Conservation (phyloP, 1,284 basidiomycete genomes). For the Termitomyces sp. region DNA sequence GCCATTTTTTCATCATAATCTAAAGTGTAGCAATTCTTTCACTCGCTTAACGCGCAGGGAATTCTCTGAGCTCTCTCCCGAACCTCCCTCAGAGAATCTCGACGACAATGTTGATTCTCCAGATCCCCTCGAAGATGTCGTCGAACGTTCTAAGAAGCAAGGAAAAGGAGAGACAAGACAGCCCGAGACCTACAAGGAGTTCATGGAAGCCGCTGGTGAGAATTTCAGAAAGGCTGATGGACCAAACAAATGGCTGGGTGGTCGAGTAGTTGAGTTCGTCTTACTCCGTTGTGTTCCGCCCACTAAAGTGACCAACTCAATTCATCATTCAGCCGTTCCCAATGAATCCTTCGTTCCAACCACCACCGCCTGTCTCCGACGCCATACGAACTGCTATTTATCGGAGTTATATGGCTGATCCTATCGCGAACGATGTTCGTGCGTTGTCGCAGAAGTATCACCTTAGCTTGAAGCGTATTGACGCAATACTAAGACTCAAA, state of each 20-base stretch:
- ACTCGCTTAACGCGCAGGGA: conserved; percentile 1
- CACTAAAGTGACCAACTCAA: conserved; percentile 12
- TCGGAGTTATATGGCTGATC: conserved; percentile 50
- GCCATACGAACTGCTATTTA: conserved; percentile 50
- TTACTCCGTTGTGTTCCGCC: conserved; percentile 7
- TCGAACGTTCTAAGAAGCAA: conserved; percentile 8
- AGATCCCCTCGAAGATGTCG: conserved; percentile 8
- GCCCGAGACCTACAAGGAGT: conserved; percentile 28
- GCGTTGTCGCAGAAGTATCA: conserved; percentile 54
- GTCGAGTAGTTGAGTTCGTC: conserved; percentile 47
- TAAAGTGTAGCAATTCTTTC: conserved; percentile 23
- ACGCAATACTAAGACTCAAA: conserved; percentile 77
- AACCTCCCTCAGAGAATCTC: conserved; percentile 22
- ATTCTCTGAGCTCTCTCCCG: conserved; percentile 21
- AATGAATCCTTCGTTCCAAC: conserved; percentile 74
- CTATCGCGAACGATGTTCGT: conserved; percentile 52
- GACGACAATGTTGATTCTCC: conserved; percentile 8
- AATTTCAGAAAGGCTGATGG: conserved; percentile 34
- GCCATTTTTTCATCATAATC: conserved; percentile 10
- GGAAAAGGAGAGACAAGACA: conserved; percentile 16
- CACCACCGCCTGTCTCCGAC: conserved; percentile 70
- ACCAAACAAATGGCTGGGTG: conserved; percentile 56
- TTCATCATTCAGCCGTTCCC: conserved; percentile 64
- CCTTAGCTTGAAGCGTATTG: conserved; percentile 69
- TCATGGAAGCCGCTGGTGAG: conserved; percentile 31